Evolutionary conservation across 169 alveolate genomes (phyloP).

Genomic region (Plasmodium coatneyi): DNA sequence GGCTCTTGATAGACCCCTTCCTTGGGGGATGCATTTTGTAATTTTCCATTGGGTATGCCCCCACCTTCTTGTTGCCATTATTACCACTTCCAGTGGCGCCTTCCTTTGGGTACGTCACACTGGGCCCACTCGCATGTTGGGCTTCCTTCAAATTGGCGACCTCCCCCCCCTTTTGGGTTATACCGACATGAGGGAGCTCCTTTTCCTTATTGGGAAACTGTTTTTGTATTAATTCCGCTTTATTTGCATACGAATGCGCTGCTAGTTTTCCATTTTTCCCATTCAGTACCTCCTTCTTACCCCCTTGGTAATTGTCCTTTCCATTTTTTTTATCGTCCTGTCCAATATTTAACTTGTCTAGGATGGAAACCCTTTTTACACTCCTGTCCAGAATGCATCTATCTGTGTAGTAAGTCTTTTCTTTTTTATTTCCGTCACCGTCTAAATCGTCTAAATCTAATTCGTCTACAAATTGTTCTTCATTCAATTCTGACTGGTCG

Average conservation of each 20-base stretch:
- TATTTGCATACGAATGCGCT: neutral
- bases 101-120: neutral
- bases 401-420: conserved; percentile 61
- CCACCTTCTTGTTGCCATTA: neutral
- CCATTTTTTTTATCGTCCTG: conserved; percentile 16
- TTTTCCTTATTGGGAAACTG: neutral
- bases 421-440: conserved; percentile 16
- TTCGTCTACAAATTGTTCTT: conserved; percentile 10
- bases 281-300: neutral
- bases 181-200: neutral
- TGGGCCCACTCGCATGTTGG: neutral
- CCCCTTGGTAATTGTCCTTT: neutral
- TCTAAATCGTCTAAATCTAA: conserved; percentile 39
- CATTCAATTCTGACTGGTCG: neutral
- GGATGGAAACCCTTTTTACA: conserved; percentile 35
- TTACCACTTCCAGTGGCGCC: neutral
- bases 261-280: neutral
- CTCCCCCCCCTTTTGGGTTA: neutral
- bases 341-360: conserved; percentile 30
- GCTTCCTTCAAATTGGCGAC: neutral
- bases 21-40: conserved; percentile 25
- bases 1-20: conserved; percentile 1
- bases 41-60: neutral
- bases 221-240: neutral
- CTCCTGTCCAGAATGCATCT: conserved; percentile 40